Conservation (phyloP, 192 early-diverging fungal genomes). For the Ambispora gerdemannii region DNA sequence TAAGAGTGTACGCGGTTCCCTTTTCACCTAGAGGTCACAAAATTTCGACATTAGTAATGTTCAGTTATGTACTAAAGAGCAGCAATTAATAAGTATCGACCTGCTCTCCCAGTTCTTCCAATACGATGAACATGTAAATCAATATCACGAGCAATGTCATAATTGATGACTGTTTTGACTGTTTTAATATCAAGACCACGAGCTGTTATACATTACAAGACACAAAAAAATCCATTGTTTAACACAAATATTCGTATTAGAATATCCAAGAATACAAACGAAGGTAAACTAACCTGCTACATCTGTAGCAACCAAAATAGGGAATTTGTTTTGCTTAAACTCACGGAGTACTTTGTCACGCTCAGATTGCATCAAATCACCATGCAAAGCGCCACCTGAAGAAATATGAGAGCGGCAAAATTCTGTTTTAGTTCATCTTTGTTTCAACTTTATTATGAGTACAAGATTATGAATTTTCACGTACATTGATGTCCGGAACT, state of each 20-base stretch:
- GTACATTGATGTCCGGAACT: constrained; percentile 57
- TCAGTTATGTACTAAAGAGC: too few species aligned
- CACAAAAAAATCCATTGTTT: neutral
- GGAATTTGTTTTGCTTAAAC: constrained; percentile 58
- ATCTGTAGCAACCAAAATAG: constrained; percentile 63
- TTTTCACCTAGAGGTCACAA: constrained; percentile 43
- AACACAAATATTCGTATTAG: neutral
- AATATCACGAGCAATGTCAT: constrained; percentile 77
- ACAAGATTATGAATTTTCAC: constrained; percentile 12
- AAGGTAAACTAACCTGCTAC: constrained; percentile 49
- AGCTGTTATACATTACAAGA: constrained; percentile 37
- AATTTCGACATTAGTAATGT: too few species aligned
- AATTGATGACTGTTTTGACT: constrained; percentile 75
- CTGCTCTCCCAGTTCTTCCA: constrained; percentile 69
- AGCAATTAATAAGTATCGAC: neutral
- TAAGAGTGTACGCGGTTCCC: constrained; percentile 60
- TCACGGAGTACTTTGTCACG: constrained; percentile 70
- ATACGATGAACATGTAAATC: constrained; percentile 81
- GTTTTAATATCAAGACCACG: constrained; percentile 80
- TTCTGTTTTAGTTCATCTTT: neutral
- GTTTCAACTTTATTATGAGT: neutral
- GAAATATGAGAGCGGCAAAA: too few species aligned
- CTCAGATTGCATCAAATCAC: constrained; percentile 72
- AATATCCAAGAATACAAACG: neutral
- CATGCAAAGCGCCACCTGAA: constrained; percentile 63